Evolutionary conservation across 2,329 filamentous ascomycete genomes (phyloP).

Genomic region (Beauveria brongniartii): DNA sequence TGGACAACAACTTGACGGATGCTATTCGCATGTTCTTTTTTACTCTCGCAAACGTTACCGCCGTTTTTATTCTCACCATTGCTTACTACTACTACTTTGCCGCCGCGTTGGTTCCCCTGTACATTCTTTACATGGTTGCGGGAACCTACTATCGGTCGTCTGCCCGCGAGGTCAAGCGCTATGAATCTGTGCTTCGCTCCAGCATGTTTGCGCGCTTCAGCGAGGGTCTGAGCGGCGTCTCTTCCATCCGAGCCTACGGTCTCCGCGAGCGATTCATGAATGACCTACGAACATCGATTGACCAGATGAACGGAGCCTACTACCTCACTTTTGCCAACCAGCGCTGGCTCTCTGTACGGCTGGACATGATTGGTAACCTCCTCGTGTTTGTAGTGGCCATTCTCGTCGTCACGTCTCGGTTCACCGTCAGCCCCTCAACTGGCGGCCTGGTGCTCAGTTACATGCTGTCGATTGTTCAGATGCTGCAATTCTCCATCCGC

Average conservation of each 20-base stretch:
- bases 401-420: conserved; percentile 84
- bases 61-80: conserved; percentile 84
- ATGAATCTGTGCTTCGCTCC: conserved; percentile 82
- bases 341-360: conserved; percentile 78
- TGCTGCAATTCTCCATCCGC: conserved; percentile 92
- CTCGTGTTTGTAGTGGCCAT: conserved; percentile 86
- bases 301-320: conserved; percentile 90
- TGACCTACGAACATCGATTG: conserved; percentile 64
- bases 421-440: conserved; percentile 76
- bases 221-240: conserved; percentile 75
- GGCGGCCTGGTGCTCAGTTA: conserved; percentile 86
- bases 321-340: conserved; percentile 95
- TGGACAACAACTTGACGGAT: conserved; percentile 89
- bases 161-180: conserved; percentile 88
- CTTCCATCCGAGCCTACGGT: conserved; percentile 85
- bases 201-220: conserved; percentile 84
- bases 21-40: conserved; percentile 89
- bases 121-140: conserved; percentile 71
- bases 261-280: conserved; percentile 65
- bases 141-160: conserved; percentile 85
- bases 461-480: conserved; percentile 85
- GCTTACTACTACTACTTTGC: conserved; percentile 90
- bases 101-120: conserved; percentile 54
- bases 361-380: conserved; percentile 76
- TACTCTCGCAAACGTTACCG: conserved; percentile 71